Base-by-base conservation (phyloP, 1,284 basidiomycete genomes). In the Ceratobasidium sp. region DNA sequence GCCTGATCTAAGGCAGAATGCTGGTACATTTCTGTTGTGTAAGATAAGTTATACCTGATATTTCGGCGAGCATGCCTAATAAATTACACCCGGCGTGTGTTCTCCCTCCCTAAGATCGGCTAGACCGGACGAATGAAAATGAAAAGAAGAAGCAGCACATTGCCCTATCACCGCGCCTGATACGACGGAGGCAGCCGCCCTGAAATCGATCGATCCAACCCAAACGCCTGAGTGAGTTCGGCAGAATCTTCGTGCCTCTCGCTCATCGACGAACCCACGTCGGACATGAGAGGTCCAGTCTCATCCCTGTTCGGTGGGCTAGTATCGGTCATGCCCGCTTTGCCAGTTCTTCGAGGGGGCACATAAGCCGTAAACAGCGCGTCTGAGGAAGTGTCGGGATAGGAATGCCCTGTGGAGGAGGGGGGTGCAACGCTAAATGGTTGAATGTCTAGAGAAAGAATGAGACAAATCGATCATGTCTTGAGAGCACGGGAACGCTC, bases 181-280 rank as follows among this genome's bases (percentile, higher is more conserved):
- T 67, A 67, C 14, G 48, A 32, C 26, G 62, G 62, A 14, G 62
- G 62, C 16, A 67, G 30, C n/a, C 50, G 62, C 23, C 62, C 62
- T n/a, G 62, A 67, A 14, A 32, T 26, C 3, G 62, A 65, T 14
- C 62, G 62, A 6, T 48, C 62, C 6, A 65, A 18, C 21, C 46
- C 46, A 21, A 52, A 23, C 21, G 62, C 62, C n/a, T 50, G 32
- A 18, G 46, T 65, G 46, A 65, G 21, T 18, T 52, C 62, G n/a
- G 46, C 48, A 16, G 62, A 65, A 21, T 65, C 62, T 50, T 65
- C 62, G 48, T 65, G 62, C 39, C 62, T 28, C 6, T 65, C 52
- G n/a, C 30, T 41, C 45, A 32, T 9, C 18, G 30, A 36, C 12
- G 62, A 34, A 8, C 10, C 30, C 18, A 36, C n/a, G 10, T 26